Base-by-base conservation (phyloP, 163 green algal species). In the Prototheca wickerhamii region DNA sequence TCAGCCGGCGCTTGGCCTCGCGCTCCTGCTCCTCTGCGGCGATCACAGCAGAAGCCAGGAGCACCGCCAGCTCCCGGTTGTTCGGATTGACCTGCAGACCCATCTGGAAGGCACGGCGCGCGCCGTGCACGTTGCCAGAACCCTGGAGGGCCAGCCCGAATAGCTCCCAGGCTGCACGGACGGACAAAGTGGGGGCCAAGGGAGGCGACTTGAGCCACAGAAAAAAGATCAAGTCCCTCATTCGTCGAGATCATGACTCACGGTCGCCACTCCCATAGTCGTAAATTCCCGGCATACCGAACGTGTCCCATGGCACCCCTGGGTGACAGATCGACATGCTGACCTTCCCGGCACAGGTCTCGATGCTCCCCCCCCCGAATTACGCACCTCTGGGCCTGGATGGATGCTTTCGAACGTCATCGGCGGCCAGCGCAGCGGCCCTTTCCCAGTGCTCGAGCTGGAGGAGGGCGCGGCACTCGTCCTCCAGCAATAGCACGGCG, bases 51-150 rank as follows among this genome's bases (percentile, higher is more conserved):
- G 42, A 15, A 15, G 50, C 53, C 53, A 60, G 53, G 10, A 60
- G 53, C 29, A n/a, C 26, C 10, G 15, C 10, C 53, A 42, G 53
- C 53, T 21, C 20, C 12, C 15, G 26, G 29, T 60, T 37, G 15
- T 17, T 20, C 6, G 53, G 53, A 6, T 35, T n/a, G 53, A 60
- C 15, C 53, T 60, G 53, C 23, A 60, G 53, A 25, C 53, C 53
- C 53, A 37, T 60, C 53, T 60, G 53, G 29, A 60, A 37, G 15
- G 53, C 53, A 10, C 53, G 53, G 23, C 53, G 53, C 20, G 53
- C 53, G 15, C 15, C 53, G 15, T 43, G 29, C 7, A 37, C 7
- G 29, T 37, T 60, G 53, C 53, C 12, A 8, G 15, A 8, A 25
- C 53, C 53, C 7, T n/a, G 53, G 12, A 60, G 26, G 28, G 29